Base-by-base conservation (phyloP, 106 monocot genomes). In the Chionographis japonica region DNA sequence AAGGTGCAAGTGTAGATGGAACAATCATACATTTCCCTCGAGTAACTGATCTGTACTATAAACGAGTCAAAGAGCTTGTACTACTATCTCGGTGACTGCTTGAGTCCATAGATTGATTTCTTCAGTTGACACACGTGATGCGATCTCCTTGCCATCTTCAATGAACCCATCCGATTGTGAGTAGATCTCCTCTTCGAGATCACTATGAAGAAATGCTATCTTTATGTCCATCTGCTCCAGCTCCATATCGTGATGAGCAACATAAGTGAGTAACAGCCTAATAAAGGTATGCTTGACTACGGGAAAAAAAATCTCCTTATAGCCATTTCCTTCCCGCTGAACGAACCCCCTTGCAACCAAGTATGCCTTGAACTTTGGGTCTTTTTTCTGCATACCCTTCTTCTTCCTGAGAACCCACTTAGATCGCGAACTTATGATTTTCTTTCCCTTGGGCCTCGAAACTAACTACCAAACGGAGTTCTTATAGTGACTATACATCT, bases 31-130 rank as follows among this genome's bases (percentile, higher is more conserved):
- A 27, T n/a, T n/a, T n/a, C 10, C 13, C 14, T 8, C 6, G 61
- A 37, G 37, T 61, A 61, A 4, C 50, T 4, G 4, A 6, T 15
- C 52, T 16, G 42, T 38, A 74, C 4, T 58, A 66, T 57, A 4
- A 74, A 66, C 2, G 8, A 19, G 36, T 74, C 66, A 55, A 73
- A 74, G 1, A 37, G 11, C 38, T 57, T 74, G 10, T 74, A 65
- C 57, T 66, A 66, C 8, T 65, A 27, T 12, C 52, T 52, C 3
- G 16, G 46, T 14, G 50, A 58, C 13, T 76, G 40, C 15, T 62
- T 69, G 10, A 76, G 12, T 9, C 54, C 42, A 70, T 77, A 70
- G 0, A 63, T 6, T 0, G 56, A 63, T 8, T 58, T 63, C 20
- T 56, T 57, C 2, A 76, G 41, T 7, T 3, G n/a, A 40, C 57